These are phyloP conservation scores for Adansonia gregorii DNA, from an alignment of 441 rosid species.

Conservation along the genomic window DNA sequence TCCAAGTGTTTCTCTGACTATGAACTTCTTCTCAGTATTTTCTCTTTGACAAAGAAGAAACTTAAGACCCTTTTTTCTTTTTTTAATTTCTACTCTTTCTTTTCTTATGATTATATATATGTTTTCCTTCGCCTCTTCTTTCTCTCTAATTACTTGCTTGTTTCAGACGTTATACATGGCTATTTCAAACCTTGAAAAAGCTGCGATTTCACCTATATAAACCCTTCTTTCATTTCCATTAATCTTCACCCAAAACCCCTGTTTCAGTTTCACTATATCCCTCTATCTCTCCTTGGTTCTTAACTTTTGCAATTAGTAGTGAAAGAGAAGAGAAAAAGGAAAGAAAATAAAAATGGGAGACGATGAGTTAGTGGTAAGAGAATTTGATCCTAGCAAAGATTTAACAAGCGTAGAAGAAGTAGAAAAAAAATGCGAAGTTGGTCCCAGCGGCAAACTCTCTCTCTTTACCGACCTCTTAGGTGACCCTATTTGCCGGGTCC, in stretches of 20 bases:
- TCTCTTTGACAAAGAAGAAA: neutral
- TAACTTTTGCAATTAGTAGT: neutral
- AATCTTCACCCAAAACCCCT: neutral
- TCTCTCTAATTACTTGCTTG: conserved; percentile 35
- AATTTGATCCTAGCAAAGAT: conserved; percentile 64
- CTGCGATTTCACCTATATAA: conserved; percentile 33
- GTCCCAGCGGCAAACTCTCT: conserved; percentile 88
- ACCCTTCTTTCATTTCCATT: conserved; percentile 23
- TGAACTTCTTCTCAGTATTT: conserved; percentile 11
- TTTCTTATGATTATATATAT: neutral
- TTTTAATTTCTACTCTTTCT: too few relatives aligned
- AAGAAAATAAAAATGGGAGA: conserved; percentile 6
- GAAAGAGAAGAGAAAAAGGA: neutral
- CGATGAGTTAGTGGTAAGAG: conserved; percentile 57
- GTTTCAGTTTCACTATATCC: neutral
- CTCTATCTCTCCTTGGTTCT: neutral
- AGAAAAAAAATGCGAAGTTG: conserved; percentile 89
- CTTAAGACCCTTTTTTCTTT: neutral
- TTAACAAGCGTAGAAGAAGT: conserved; percentile 66
- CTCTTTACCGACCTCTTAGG: conserved; percentile 96
- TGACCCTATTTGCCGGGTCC: conserved; percentile 97
- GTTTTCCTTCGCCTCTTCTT: neutral
- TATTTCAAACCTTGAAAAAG: conserved; percentile 22
- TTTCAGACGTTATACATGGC: conserved; percentile 39
- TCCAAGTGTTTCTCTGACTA: conserved; percentile 30